Percentiles rank a stretch among this genome's conserved stretches.
Evolutionary conservation across 1,139 yeast genomes (phyloP).

Genomic region (Pichia sp.): DNA sequence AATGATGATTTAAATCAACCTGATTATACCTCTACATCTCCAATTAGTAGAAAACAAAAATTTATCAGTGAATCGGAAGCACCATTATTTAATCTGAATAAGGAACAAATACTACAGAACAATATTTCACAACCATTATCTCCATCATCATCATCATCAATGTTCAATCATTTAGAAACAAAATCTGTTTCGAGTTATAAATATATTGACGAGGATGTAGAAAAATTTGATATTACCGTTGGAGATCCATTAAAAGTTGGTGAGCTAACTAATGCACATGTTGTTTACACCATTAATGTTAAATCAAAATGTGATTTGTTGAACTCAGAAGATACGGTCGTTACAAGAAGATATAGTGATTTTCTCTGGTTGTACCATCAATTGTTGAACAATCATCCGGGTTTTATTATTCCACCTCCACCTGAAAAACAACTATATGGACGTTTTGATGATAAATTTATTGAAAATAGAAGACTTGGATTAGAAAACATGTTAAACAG

Average conservation of each 20-base stretch:
- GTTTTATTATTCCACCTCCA: slow-evolving; percentile 90
- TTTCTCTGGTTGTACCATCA: slow-evolving; percentile 75
- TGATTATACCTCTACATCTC: background rate
- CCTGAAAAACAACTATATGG: slow-evolving; percentile 95
- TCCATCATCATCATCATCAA: background rate
- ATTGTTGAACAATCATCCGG: slow-evolving; percentile 80
- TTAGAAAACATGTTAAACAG: slow-evolving; percentile 80
- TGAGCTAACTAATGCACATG: slow-evolving; percentile 81
- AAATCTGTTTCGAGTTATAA: slow-evolving; percentile 15
- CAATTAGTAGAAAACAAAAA: slow-evolving; percentile 23
- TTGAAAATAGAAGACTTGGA: slow-evolving; percentile 80
- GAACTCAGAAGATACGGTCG: slow-evolving; percentile 21
- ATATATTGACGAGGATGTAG: slow-evolving; percentile 23
- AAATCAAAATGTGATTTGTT: slow-evolving; percentile 37
- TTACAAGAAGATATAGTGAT: slow-evolving; percentile 30
- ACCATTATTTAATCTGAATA: slow-evolving; percentile 31
- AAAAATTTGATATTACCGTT: slow-evolving; percentile 57
- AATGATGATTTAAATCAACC: slow-evolving; percentile 13
- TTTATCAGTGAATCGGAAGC: slow-evolving; percentile 39
- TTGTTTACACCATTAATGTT: slow-evolving; percentile 75
- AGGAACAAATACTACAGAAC: slow-evolving; percentile 7
- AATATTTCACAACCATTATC: background rate
- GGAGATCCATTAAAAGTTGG: slow-evolving; percentile 93
- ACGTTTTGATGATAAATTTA: slow-evolving; percentile 71
- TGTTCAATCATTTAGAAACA: background rate